phyloP scores from a whole-genome alignment of 345 rosid species.

The Mallotus nudiflorus region DNA sequence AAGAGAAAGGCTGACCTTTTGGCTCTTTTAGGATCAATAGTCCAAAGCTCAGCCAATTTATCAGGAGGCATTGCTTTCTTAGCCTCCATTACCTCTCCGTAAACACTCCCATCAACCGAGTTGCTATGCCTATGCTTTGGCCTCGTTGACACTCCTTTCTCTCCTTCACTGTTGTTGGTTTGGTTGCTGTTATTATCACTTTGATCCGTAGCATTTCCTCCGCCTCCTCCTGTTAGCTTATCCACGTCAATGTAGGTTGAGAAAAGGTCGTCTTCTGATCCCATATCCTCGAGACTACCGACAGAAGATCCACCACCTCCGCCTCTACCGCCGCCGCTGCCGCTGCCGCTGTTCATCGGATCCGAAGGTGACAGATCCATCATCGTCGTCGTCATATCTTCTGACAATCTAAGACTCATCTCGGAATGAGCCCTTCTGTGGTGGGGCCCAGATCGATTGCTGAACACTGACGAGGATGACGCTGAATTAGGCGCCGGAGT shows the following conservation, averaged over 20 bases:
- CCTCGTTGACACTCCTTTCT: slow-evolving; percentile 15
- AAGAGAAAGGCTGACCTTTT: slow-evolving; percentile 56
- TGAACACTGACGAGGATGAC: slow-evolving; percentile 5
- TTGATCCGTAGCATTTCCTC: slow-evolving; percentile 28
- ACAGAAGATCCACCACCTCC: slow-evolving; percentile 34
- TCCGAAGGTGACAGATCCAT: slow-evolving; percentile 56
- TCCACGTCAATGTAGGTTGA: slow-evolving; percentile 26
- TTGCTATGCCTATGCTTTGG: slow-evolving; percentile 80
- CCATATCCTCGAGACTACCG: slow-evolving; percentile 33
- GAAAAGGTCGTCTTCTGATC: slow-evolving; percentile 32
- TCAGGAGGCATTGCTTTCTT: slow-evolving; percentile 97
- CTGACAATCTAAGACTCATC: slow-evolving; percentile 72
- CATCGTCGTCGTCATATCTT: slow-evolving; percentile 65
- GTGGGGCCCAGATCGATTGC: slow-evolving; percentile 30
- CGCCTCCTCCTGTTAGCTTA: slow-evolving; percentile 37
- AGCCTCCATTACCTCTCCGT: slow-evolving; percentile 65
- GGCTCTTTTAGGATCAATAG: slow-evolving; percentile 78
- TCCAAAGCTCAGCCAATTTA: slow-evolving; percentile 86
- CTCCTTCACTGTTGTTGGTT: slow-evolving; percentile 30
- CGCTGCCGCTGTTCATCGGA: slow-evolving; percentile 33
- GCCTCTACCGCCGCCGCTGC: slow-evolving; percentile 14
- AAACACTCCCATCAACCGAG: slow-evolving; percentile 64
- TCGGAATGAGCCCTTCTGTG: slow-evolving; percentile 87
- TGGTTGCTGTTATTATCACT: slow-evolving; percentile 7
- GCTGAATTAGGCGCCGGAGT: not conserved